Conservation (phyloP, 805 yeast species). For the Lachancea thermotolerans region DNA sequence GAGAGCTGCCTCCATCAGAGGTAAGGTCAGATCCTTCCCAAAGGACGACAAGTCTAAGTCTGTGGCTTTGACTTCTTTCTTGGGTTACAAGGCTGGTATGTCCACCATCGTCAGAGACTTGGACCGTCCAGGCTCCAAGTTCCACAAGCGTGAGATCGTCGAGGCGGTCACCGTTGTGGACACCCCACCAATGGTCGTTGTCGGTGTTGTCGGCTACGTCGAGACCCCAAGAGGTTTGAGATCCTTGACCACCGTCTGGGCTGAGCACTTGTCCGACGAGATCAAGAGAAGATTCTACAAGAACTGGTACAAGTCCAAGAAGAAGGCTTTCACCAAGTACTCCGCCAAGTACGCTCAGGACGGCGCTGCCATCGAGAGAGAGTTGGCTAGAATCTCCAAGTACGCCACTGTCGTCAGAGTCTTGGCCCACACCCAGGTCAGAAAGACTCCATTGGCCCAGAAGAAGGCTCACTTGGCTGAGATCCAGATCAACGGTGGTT, state of each 20-base stretch:
- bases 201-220: conserved; percentile 99
- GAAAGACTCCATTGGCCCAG: conserved; percentile 98
- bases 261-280: conserved; percentile 99
- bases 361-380: conserved; percentile 84
- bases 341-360: conserved; percentile 94
- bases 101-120: conserved; percentile 99
- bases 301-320: conserved; percentile 99
- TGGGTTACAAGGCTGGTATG: conserved; percentile 99
- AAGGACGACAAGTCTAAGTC: conserved; percentile 97
- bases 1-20: conserved; percentile 98
- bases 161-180: conserved; percentile 99
- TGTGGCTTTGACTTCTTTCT: conserved; percentile 98
- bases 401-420: conserved; percentile 99
- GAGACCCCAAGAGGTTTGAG: conserved; percentile 99
- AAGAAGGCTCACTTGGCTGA: conserved; percentile 99
- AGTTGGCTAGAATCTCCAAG: conserved; percentile 97
- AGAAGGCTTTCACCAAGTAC: conserved; percentile 99
- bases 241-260: conserved; percentile 99
- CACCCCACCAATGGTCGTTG: conserved; percentile 98
- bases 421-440: conserved; percentile 98
- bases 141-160: conserved; percentile 99
- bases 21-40: conserved; percentile 99
- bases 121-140: conserved; percentile 99
- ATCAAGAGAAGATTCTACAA: conserved; percentile 99
- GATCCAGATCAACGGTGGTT: conserved; percentile 99